Percentiles rank a stretch among this genome's conserved stretches.
phyloP scores from a whole-genome alignment of 768 basidiomycete genomes.

The Tricholoma saponaceum region DNA sequence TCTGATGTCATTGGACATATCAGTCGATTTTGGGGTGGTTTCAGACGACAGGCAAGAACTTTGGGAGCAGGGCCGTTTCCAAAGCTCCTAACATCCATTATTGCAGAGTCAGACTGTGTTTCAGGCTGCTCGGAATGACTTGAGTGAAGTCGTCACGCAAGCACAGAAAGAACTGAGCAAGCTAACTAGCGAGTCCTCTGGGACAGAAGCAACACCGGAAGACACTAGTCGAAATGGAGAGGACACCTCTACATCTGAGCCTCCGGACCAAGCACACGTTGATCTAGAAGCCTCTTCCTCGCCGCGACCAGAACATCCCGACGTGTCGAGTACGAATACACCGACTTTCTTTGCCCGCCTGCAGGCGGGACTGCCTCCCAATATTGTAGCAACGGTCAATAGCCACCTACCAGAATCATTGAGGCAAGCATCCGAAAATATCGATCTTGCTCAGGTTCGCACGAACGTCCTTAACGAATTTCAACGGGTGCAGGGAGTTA shows the following conservation, averaged over 20 bases:
- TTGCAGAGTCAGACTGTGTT: conserved; percentile 65
- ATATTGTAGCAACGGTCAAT: conserved; percentile 65
- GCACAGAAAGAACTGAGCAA: conserved; percentile 75
- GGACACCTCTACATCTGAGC: conserved; percentile 4
- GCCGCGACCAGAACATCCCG: conserved; percentile 6
- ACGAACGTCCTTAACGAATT: conserved; percentile 61
- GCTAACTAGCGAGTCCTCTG: conserved; percentile 34
- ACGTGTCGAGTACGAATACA: conserved; percentile 24
- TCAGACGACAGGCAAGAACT: conserved; percentile 74
- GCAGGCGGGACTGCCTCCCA: conserved; percentile 72
- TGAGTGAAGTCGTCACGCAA: conserved; percentile 69
- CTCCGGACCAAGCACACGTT: not conserved
- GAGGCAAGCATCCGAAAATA: conserved; percentile 54
- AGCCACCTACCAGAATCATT: conserved; percentile 64
- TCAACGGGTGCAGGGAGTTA: conserved; percentile 71
- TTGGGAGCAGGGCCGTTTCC: not conserved
- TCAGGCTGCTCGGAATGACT: conserved; percentile 67
- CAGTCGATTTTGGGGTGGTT: conserved; percentile 86
- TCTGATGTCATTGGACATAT: conserved; percentile 86
- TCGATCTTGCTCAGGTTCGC: conserved; percentile 69
- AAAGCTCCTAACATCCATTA: conserved; percentile 7
- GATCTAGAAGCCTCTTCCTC: conserved; percentile 10
- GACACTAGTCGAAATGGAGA: conserved; percentile 10
- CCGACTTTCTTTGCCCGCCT: conserved; percentile 62
- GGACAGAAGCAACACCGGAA: conserved; percentile 18